phyloP scores from a whole-genome alignment of 2,329 filamentous ascomycete genomes.

The Trichoderma oligosporum region DNA sequence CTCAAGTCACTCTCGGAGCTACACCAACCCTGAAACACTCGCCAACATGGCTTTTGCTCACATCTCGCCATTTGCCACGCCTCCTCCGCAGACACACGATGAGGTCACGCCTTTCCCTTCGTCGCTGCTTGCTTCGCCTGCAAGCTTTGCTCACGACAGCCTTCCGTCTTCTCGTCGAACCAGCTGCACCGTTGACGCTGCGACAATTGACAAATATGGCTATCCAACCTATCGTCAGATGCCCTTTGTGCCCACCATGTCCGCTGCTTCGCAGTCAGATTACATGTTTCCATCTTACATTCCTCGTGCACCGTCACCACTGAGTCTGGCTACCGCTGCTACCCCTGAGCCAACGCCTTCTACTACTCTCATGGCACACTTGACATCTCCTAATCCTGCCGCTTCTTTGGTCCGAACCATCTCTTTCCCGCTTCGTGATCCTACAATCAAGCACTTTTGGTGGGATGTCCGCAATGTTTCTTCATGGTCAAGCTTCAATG shows the following conservation, averaged over 20 bases:
- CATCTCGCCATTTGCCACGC: slow-evolving; percentile 37
- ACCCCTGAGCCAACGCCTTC: slow-evolving; percentile 46
- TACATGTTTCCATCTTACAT: slow-evolving; percentile 46
- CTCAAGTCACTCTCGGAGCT: slow-evolving; percentile 54
- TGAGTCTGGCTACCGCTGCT: slow-evolving; percentile 36
- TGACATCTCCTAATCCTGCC: slow-evolving; percentile 75
- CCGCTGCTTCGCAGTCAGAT: slow-evolving; percentile 26
- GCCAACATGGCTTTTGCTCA: slow-evolving; percentile 37
- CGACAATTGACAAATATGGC: slow-evolving; percentile 64
- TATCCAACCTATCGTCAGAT: slow-evolving; percentile 83
- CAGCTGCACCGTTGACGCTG: slow-evolving; percentile 63
- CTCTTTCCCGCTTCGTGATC: slow-evolving; percentile 63
- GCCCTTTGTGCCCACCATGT: slow-evolving; percentile 41
- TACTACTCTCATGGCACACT: slow-evolving; percentile 72
- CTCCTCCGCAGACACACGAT: slow-evolving; percentile 20
- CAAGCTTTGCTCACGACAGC: slow-evolving; percentile 48
- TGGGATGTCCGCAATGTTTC: slow-evolving; percentile 90
- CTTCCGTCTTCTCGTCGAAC: slow-evolving; percentile 47
- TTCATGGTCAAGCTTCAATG: slow-evolving; percentile 76
- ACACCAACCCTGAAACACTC: slow-evolving; percentile 58
- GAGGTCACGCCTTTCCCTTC: slow-evolving; percentile 29
- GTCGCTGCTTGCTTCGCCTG: slow-evolving; percentile 64
- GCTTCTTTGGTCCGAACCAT: slow-evolving; percentile 77
- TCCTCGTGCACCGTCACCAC: slow-evolving; percentile 45
- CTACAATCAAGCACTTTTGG: slow-evolving; percentile 81